Evolutionary conservation across 805 yeast genomes (phyloP), one percentile per base, ranked within the genome.

Genomic region (Kazachstania africana): DNA sequence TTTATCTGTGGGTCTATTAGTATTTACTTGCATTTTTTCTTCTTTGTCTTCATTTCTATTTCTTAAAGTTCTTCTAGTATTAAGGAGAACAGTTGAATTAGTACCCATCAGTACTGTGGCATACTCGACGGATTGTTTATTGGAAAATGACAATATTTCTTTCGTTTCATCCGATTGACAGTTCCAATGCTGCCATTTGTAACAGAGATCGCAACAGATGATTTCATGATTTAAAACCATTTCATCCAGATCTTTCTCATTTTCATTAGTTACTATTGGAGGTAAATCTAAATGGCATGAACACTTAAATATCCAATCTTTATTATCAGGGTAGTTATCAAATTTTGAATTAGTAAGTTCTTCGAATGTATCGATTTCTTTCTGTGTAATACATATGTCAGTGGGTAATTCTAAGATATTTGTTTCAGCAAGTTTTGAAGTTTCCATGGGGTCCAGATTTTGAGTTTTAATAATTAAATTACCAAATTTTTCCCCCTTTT

Each of bases 121-220:
- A n/a, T n/a, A n/a, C n/a, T n/a, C n/a, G n/a, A n/a, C 45, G 21
- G 42, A 44, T 28, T 48, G 48, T 6, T 37, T 37, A 18, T 37
- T 36, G 12, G 37, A 33, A 20, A 38, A 17, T 3, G 32, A 27
- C 21, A 16, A 25, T 14, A 23, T 12, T 15, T 32, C 35, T 25
- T 34, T 34, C 28, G 27, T 34, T n/a, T 38, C 18, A n/a, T 33
- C 26, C 16, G 31, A 27, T 34, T 48, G 53, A 35, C 52, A 49
- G 21, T 50, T 50, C 55, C 54, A 50, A 36, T 49, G 55, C 30
- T 50, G 51, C 61, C 61, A 56, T 31, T 41, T 43, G 16, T 43
- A 39, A 35, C 60, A 54, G 16, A 31, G 18, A 21, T 53, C 57
- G 42, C 61, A 56, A 36, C 57, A 50, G 5, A 56, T 33, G 12